These are phyloP conservation scores for Paraconiothyrium brasiliense DNA, from an alignment of 2,329 filamentous ascomycete genomes.

Conservation along the genomic window DNA sequence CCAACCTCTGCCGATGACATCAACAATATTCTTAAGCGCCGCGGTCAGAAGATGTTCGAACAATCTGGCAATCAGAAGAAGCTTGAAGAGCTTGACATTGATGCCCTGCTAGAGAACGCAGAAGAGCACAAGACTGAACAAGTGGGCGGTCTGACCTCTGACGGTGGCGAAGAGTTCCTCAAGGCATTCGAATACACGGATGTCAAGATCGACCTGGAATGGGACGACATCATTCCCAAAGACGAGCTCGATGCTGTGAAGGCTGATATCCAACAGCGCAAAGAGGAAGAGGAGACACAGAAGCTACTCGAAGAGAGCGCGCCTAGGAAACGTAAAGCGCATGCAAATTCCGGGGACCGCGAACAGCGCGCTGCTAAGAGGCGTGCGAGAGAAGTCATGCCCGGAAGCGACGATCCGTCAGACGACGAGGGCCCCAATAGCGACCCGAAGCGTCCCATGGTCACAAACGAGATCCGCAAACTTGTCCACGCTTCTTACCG, in stretches of 20 bases:
- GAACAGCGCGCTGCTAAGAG: conserved; percentile 76
- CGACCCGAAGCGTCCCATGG: conserved; percentile 89
- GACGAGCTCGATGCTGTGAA: conserved; percentile 91
- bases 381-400: conserved; percentile 69
- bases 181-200: conserved; percentile 91
- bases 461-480: conserved; percentile 91
- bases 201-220: conserved; percentile 94
- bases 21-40: conserved; percentile 93
- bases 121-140: conserved; percentile 97
- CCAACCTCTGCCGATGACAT: conserved; percentile 94
- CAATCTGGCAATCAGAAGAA: conserved; percentile 97
- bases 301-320: conserved; percentile 85
- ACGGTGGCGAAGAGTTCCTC: conserved; percentile 96
- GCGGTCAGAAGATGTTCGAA: conserved; percentile 99
- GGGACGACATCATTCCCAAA: conserved; percentile 98
- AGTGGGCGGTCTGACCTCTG: conserved; percentile 91
- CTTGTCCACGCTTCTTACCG: conserved; percentile 90
- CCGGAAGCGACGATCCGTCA: conserved; percentile 67
- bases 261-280: conserved; percentile 83
- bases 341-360: conserved; percentile 67
- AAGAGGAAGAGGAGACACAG: conserved; percentile 83
- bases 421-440: conserved; percentile 62
- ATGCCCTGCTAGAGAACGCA: conserved; percentile 94
- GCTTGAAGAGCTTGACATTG: conserved; percentile 95
- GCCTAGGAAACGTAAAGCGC: conserved; percentile 74